phyloP scores from a whole-genome alignment of 2,329 filamentous ascomycete species.

The Talaromyces funiculosus region DNA sequence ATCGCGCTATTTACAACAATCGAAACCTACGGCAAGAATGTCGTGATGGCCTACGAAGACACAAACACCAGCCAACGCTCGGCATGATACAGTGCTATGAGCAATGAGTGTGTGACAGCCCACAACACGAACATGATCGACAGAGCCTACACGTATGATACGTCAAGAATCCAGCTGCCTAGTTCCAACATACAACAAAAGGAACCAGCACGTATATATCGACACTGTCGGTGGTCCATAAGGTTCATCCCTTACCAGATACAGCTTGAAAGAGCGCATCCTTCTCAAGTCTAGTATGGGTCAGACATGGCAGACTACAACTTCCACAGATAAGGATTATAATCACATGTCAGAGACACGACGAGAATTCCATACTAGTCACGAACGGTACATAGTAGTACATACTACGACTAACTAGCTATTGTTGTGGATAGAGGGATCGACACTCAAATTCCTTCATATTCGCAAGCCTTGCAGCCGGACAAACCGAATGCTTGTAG shows the following conservation, averaged over 20 bases:
- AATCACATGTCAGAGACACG: slow-evolving; percentile 1
- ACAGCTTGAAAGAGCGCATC: no score
- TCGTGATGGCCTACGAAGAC: not conserved
- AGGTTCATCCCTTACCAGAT: not conserved
- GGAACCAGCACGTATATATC: not conserved
- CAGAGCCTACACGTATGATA: not conserved
- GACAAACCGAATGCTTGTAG: not conserved
- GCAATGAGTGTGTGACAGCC: not conserved
- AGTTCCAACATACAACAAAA: not conserved
- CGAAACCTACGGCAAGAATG: not conserved
- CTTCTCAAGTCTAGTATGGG: not conserved
- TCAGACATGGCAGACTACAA: not conserved
- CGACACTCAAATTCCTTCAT: not conserved
- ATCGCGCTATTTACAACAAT: not conserved
- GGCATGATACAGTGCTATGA: not conserved
- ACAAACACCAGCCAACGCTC: not conserved
- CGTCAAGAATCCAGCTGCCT: not conserved
- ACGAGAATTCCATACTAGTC: not conserved
- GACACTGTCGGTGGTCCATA: not conserved
- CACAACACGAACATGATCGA: not conserved
- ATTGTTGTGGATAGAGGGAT: not conserved
- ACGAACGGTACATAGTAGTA: not conserved
- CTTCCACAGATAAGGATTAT: not conserved
- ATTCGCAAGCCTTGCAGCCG: not conserved
- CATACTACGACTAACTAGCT: not conserved